Conservation (phyloP, 2,329 filamentous ascomycete species). For the Monilinia fructigena region DNA sequence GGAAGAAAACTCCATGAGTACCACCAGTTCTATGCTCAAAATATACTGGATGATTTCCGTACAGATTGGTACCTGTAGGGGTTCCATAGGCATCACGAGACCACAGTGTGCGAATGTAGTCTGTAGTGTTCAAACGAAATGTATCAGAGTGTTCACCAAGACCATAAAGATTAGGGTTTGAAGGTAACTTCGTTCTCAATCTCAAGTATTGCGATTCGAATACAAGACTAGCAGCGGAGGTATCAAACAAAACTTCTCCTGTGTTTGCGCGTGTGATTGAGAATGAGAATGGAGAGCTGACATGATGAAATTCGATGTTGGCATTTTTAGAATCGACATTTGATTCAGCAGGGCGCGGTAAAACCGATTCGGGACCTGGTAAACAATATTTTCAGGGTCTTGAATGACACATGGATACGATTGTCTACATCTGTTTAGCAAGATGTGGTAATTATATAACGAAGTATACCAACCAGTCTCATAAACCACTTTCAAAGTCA, state of each 20-base stretch:
- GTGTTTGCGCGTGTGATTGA: constrained; percentile 50
- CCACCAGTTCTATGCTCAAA: constrained; percentile 58
- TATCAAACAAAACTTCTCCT: constrained; percentile 59
- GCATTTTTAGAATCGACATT: constrained; percentile 40
- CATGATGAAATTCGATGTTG: constrained; percentile 52
- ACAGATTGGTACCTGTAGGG: constrained; percentile 57
- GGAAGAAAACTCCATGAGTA: constrained; percentile 64
- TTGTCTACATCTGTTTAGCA: constrained; percentile 43
- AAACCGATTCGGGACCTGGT: constrained; percentile 58
- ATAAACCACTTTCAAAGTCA: constrained; percentile 60
- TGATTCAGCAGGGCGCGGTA: constrained; percentile 50
- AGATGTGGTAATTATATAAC: constrained; percentile 34
- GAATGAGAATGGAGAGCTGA: constrained; percentile 60
- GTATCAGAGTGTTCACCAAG: constrained; percentile 64
- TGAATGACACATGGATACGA: constrained; percentile 64
- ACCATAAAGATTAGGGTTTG: constrained; percentile 61
- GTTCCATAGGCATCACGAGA: constrained; percentile 58
- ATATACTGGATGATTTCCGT: constrained; percentile 64
- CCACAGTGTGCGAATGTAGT: constrained; percentile 63
- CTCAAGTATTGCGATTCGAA: constrained; percentile 65
- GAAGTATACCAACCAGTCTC: constrained; percentile 50
- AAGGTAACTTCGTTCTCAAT: constrained; percentile 58
- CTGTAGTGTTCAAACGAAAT: constrained; percentile 55
- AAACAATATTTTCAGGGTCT: constrained; percentile 57
- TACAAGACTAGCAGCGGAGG: constrained; percentile 54